Evolutionary conservation across 2,329 filamentous ascomycete species (phyloP).

Genomic region (Orbilia quercus): DNA sequence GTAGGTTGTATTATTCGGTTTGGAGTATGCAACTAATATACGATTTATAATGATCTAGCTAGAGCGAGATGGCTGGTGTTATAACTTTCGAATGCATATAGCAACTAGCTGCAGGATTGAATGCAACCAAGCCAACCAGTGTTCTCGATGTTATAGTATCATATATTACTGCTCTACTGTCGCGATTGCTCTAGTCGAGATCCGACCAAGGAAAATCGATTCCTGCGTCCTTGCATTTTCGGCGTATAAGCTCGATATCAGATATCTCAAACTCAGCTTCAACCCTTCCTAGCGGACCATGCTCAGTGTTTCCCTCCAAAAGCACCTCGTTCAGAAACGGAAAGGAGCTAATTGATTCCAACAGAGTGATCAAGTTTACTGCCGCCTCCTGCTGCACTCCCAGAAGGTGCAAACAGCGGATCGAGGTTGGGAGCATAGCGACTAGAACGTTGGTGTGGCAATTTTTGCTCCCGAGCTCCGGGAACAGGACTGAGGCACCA

Average conservation of each 20-base stretch:
- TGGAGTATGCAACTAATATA: too few relatives aligned
- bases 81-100: background rate
- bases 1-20: too few relatives aligned
- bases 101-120: background rate
- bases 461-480: background rate
- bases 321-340: conserved; percentile 20
- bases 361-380: conserved; percentile 21
- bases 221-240: conserved; percentile 10
- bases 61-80: background rate
- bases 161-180: background rate
- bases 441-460: conserved; percentile 26
- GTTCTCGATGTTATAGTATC: too few relatives aligned
- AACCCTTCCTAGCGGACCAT: conserved; percentile 3
- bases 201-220: too few relatives aligned
- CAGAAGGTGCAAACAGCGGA: conserved; percentile 12
- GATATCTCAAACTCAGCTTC: conserved; percentile 8
- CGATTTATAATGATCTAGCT: too few relatives aligned
- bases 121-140: background rate
- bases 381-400: conserved; percentile 27
- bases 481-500: conserved; percentile 26
- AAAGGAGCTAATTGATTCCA: conserved; percentile 5
- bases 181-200: too few relatives aligned
- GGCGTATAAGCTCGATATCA: conserved; percentile 14
- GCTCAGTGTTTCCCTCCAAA: background rate
- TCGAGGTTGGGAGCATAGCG: conserved; percentile 35